Percentiles rank a stretch among this genome's conserved stretches.
Conservation (phyloP, 2,329 filamentous ascomycete genomes). For the Colletotrichum kahawae region DNA sequence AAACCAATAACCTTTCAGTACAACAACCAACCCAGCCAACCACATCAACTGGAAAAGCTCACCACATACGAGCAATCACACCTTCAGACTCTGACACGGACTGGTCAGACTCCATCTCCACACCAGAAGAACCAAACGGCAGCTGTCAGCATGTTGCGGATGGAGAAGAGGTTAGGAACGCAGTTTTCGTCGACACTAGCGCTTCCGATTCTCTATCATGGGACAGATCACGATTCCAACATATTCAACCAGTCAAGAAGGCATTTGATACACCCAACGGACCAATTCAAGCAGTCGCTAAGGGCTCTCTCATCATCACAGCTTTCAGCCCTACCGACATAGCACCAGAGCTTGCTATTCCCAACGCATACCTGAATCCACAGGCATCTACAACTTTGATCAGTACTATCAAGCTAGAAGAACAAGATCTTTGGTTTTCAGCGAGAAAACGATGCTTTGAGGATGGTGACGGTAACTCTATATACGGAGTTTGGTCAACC, state of each 20-base stretch:
- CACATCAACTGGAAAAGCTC: background rate
- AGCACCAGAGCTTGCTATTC: background rate
- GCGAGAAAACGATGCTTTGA: background rate
- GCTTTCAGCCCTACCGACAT: background rate
- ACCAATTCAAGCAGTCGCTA: background rate
- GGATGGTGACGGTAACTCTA: background rate
- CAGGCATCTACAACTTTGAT: background rate
- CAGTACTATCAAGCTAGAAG: background rate
- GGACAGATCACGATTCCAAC: background rate
- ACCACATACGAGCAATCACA: background rate
- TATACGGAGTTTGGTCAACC: background rate
- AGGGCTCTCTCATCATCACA: background rate
- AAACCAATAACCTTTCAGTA: background rate
- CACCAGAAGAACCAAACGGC: background rate
- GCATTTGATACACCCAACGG: background rate
- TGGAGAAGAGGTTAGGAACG: no score
- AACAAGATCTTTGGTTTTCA: background rate
- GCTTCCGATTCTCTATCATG: no score
- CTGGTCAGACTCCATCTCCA: background rate
- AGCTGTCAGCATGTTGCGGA: no score
- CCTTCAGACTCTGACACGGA: background rate
- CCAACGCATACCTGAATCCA: background rate
- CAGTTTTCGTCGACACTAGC: no score
- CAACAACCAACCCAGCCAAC: background rate
- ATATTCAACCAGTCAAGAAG: background rate